These are phyloP conservation scores for Clarireedia sp. DNA, from an alignment of 2,329 filamentous ascomycete genomes.

Conservation along the genomic window DNA sequence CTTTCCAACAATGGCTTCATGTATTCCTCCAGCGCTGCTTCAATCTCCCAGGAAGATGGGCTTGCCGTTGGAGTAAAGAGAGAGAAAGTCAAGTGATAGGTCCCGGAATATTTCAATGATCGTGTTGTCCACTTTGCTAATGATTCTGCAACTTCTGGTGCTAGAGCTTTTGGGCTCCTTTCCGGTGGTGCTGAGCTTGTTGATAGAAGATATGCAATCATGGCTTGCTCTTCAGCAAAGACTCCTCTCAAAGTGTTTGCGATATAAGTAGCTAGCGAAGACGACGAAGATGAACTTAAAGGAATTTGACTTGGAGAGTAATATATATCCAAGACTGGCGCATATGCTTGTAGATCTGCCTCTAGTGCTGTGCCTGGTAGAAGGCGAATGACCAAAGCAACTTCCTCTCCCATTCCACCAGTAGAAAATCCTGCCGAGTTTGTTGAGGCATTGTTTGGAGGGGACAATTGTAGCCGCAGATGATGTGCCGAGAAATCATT, in stretches of 20 bases:
- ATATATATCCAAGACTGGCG: conserved; percentile 65
- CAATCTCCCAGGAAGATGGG: conserved; percentile 88
- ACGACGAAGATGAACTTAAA: conserved; percentile 59
- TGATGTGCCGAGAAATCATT: conserved; percentile 83
- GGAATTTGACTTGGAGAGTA: conserved; percentile 65
- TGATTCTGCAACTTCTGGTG: conserved; percentile 45
- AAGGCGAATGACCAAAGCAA: conserved; percentile 65
- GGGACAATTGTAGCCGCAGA: conserved; percentile 59
- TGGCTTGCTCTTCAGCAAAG: conserved; percentile 83
- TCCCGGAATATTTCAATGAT: conserved; percentile 84
- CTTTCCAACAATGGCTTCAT: conserved; percentile 74
- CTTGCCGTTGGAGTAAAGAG: conserved; percentile 73
- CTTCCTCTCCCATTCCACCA: conserved; percentile 36
- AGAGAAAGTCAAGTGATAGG: conserved; percentile 93
- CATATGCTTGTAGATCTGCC: conserved; percentile 60
- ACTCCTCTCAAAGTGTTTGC: conserved; percentile 68
- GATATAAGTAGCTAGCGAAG: conserved; percentile 68
- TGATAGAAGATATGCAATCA: conserved; percentile 67
- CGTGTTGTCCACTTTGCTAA: conserved; percentile 67
- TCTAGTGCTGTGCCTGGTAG: conserved; percentile 52
- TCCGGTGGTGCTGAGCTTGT: conserved; percentile 46
- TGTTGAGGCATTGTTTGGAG: conserved; percentile 27
- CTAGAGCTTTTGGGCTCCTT: conserved; percentile 38
- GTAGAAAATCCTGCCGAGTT: conserved; percentile 25
- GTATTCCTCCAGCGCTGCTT: conserved; percentile 70